Conservation (phyloP, 2,329 filamentous ascomycete species). For the Ramichloridium luteum region DNA sequence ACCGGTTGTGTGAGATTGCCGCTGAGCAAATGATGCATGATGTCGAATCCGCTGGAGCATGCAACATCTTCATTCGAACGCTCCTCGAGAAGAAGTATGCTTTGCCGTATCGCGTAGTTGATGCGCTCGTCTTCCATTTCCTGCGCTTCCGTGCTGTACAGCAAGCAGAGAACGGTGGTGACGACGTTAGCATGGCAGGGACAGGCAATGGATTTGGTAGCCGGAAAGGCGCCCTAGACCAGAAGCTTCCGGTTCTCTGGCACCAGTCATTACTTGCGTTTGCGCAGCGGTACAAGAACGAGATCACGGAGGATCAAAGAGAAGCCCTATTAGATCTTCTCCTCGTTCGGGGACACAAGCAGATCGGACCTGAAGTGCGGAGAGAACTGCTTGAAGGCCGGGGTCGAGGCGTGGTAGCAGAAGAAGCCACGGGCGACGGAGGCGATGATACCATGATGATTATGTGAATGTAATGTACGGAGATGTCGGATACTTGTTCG, state of each 20-base stretch:
- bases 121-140: conserved; percentile 93
- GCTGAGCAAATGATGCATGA: conserved; percentile 76
- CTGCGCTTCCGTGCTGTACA: conserved; percentile 69
- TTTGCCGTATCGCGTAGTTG: conserved; percentile 85
- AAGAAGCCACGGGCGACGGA: conserved; percentile 46
- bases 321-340: conserved; percentile 83
- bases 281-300: conserved; percentile 86
- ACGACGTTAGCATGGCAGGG: conserved; percentile 45
- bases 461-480: conserved; percentile 16
- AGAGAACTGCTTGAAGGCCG: conserved; percentile 79
- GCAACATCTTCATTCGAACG: conserved; percentile 89
- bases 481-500: too few relatives aligned
- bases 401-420: conserved; percentile 63
- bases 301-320: conserved; percentile 89
- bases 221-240: conserved; percentile 34
- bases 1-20: conserved; percentile 86
- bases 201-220: conserved; percentile 18
- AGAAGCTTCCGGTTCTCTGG: conserved; percentile 75
- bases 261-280: conserved; percentile 89
- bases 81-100: conserved; percentile 96
- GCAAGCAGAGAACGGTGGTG: conserved; percentile 33
- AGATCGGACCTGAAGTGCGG: conserved; percentile 82
- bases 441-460: conserved; percentile 83
- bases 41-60: conserved; percentile 77
- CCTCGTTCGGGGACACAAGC: conserved; percentile 69